Conservation (phyloP, 768 basidiomycete genomes). For the Lepiota subincarnata region DNA sequence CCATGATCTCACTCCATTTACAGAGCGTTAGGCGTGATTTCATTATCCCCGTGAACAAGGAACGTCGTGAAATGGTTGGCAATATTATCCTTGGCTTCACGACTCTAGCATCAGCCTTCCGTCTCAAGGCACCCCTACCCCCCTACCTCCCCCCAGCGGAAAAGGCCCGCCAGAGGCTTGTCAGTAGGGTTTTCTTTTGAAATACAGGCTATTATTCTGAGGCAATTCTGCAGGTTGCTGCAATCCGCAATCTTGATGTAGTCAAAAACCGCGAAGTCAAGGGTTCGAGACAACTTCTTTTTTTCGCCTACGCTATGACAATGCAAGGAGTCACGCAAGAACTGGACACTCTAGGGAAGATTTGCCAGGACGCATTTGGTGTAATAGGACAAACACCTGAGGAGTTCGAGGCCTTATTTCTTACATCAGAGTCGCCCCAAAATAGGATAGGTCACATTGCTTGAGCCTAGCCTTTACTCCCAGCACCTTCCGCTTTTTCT, state of each 20-base stretch:
- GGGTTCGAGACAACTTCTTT: conserved; percentile 81
- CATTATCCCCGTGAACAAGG: conserved; percentile 83
- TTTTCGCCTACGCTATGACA: conserved; percentile 90
- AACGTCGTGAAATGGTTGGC: conserved; percentile 91
- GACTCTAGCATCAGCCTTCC: conserved; percentile 71
- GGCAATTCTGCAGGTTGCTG: conserved; percentile 53
- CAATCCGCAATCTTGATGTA: conserved; percentile 80
- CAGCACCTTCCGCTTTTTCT: background rate
- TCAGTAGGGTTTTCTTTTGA: conserved; percentile 26
- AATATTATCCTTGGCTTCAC: conserved; percentile 92
- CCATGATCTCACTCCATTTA: background rate
- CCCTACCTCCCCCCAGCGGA: conserved; percentile 95
- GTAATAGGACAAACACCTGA: conserved; percentile 80
- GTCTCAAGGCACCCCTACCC: conserved; percentile 88
- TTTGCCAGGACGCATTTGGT: conserved; percentile 87
- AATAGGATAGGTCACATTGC: conserved; percentile 21
- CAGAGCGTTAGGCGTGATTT: conserved; percentile 84
- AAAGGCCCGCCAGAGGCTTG: conserved; percentile 73
- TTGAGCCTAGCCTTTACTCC: background rate
- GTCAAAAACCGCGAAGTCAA: conserved; percentile 81
- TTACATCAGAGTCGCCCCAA: conserved; percentile 21
- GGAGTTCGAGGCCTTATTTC: conserved; percentile 81
- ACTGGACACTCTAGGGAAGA: conserved; percentile 75
- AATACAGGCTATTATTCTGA: background rate
- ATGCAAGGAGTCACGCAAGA: conserved; percentile 94